Base-by-base conservation (phyloP, 2,329 filamentous ascomycete species). In the Aspergillus sp. region DNA sequence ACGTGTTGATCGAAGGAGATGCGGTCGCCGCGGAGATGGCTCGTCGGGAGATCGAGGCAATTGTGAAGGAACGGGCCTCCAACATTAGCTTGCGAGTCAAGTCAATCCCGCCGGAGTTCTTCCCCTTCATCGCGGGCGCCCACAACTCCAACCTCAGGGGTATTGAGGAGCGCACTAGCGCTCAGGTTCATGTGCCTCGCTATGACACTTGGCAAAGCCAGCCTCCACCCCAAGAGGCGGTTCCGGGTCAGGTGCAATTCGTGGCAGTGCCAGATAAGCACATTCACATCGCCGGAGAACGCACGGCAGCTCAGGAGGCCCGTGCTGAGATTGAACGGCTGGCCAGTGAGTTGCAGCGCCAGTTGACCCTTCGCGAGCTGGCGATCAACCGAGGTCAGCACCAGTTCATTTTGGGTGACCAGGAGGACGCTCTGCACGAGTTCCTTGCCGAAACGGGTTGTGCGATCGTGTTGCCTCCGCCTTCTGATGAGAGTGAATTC, bases 381-480 rank as follows among this genome's bases (percentile, higher is more conserved):
- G 81, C 85, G 5, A 88, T 97, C 58, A 86, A 91, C 67, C 85
- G 85, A 53, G 89, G 88, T 43, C 84, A 89, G 45, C 93, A 97
- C 66, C 90, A 95, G 66, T 97, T 96, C 74, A 93, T 98, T 62
- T 84, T 95, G 53, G 91, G 91, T 45, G 84, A 91, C 52, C 81
- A 84, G 52, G 90, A 88, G 52, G 80, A 87, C 52, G 83, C 88
- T 15, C 76, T 88, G 30, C 83, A 96, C 49, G 83, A 95, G 41
- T 96, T 98, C 74, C 83, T 96, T 55, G 79, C 84, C 41, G 83
- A 95, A 61, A 97, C 93, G 49, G 91, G 91, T 53, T 98, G 93
- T 69, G 82, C 86, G 39, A 85, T 97, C 50, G 80, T 97, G 49
- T 71, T 97, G 41, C 91, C 84, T 46, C 81, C 89, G 6, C 77